phyloP scores from a whole-genome alignment of 2,329 filamentous ascomycete genomes.

The Myriosclerotinia duriaeana region DNA sequence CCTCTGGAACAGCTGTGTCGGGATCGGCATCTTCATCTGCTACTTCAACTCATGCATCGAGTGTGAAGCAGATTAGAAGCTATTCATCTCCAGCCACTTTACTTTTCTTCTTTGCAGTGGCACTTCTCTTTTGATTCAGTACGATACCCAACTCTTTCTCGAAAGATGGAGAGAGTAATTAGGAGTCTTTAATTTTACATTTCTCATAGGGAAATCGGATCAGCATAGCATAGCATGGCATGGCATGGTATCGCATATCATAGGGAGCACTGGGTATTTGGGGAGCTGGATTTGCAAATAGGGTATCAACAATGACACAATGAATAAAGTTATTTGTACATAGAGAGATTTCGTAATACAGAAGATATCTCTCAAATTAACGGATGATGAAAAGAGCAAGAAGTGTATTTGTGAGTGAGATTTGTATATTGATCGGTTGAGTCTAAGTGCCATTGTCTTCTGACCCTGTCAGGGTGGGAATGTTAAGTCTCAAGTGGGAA shows the following conservation, averaged over 20 bases:
- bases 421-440: not conserved
- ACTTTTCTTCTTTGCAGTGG: not conserved
- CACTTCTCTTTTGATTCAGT: not conserved
- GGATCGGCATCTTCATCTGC: not conserved
- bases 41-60: conserved; percentile 2
- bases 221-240: not conserved
- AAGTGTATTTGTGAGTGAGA: not conserved
- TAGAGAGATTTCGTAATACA: not conserved
- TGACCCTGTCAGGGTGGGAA: not conserved
- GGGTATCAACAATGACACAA: not conserved
- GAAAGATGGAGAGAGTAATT: not conserved
- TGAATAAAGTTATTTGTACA: not conserved
- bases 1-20: conserved; percentile 10
- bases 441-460: too few relatives aligned
- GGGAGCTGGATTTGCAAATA: not conserved
- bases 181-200: not conserved
- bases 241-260: not conserved
- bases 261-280: not conserved
- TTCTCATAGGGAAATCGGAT: not conserved
- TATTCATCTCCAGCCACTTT: not conserved
- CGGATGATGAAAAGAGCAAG: not conserved
- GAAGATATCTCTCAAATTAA: not conserved
- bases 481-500: not conserved
- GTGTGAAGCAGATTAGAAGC: not conserved
- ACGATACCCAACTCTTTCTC: not conserved